Conservation (phyloP, 2,329 filamentous ascomycete species). For the Monilinia polystroma region DNA sequence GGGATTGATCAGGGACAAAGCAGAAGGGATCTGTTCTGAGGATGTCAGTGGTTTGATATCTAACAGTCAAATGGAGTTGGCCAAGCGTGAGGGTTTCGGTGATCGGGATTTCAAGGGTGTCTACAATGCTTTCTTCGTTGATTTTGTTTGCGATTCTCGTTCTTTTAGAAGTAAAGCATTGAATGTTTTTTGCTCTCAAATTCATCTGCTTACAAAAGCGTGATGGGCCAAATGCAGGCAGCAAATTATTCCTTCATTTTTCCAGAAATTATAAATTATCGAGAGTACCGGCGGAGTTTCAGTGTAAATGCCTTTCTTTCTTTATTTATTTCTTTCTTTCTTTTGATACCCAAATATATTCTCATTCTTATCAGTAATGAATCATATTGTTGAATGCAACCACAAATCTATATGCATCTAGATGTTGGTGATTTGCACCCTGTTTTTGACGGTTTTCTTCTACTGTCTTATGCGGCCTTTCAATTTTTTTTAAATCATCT, state of each 20-base stretch:
- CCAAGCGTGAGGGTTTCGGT: conserved; percentile 28
- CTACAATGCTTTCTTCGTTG: background rate
- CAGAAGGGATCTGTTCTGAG: conserved; percentile 72
- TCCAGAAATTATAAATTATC: too few species aligned
- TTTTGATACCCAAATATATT: too few species aligned
- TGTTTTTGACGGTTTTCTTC: too few species aligned
- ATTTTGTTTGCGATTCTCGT: background rate
- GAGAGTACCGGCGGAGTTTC: too few species aligned
- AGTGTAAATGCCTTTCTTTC: too few species aligned
- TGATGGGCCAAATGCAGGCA: too few species aligned
- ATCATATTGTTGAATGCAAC: too few species aligned
- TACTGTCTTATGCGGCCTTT: background rate
- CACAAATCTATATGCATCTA: background rate
- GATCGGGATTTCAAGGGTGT: conserved; percentile 24
- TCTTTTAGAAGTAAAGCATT: background rate
- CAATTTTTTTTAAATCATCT: background rate
- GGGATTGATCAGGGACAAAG: conserved; percentile 91
- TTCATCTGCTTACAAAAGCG: too few species aligned
- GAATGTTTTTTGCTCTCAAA: background rate
- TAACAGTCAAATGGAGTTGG: conserved; percentile 35
- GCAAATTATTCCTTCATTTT: too few species aligned
- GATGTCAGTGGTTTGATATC: conserved; percentile 41
- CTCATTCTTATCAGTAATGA: too few species aligned
- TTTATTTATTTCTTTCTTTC: too few species aligned
- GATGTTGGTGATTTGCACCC: too few species aligned